Percentiles rank a stretch among this genome's conserved stretches.
Conservation (phyloP, 345 rosid genomes). For the Populus euphratica region DNA sequence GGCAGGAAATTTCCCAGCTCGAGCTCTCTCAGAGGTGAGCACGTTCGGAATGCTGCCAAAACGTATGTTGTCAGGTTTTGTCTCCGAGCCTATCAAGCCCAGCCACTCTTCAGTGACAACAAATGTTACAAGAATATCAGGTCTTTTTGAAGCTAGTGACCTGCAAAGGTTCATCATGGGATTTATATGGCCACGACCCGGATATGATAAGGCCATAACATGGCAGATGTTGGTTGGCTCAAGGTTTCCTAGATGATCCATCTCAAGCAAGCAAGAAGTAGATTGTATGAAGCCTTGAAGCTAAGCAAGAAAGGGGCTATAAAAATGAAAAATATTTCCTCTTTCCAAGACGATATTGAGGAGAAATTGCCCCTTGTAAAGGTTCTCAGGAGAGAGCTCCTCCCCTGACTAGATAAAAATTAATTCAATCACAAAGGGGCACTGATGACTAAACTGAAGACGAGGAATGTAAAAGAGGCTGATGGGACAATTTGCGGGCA, state of each 20-base stretch:
- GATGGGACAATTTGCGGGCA: too few species aligned
- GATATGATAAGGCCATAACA: constrained; percentile 17
- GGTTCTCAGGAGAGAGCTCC: too few species aligned
- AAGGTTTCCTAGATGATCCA: background rate
- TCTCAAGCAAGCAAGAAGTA: too few species aligned
- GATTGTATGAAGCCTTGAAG: too few species aligned
- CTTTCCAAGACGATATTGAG: too few species aligned
- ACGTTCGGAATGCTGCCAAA: constrained; percentile 10
- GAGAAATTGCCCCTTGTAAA: too few species aligned
- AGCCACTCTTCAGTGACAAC: constrained; percentile 22
- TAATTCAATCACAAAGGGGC: too few species aligned
- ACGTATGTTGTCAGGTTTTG: background rate
- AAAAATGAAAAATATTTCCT: too few species aligned
- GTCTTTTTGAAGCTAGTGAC: constrained; percentile 1
- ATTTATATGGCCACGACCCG: constrained; percentile 23
- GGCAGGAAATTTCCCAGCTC: background rate
- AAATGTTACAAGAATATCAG: constrained; percentile 13
- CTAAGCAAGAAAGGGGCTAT: too few species aligned
- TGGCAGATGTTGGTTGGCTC: background rate
- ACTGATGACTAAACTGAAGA: too few species aligned
- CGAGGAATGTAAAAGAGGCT: too few species aligned
- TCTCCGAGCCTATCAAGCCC: constrained; percentile 9
- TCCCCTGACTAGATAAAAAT: too few species aligned
- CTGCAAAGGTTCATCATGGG: constrained; percentile 23
- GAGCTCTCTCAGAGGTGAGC: background rate